Conservation (phyloP, 2,329 filamentous ascomycete species). For the Alternaria metachromatica region DNA sequence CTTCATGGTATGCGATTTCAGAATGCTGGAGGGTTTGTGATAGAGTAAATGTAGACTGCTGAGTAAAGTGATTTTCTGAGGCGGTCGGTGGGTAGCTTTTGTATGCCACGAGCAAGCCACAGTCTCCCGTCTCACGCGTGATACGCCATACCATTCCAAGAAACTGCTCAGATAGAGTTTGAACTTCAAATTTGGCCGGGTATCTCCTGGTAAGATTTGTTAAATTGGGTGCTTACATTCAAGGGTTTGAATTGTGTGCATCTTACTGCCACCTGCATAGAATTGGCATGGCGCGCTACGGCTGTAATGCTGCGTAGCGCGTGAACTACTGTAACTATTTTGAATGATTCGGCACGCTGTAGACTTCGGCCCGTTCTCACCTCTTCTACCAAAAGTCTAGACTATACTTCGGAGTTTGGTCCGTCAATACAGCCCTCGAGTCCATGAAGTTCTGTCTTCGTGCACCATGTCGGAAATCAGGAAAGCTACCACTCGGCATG, state of each 20-base stretch:
- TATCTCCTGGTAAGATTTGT: not conserved
- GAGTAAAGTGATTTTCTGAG: not conserved
- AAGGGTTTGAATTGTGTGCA: not conserved
- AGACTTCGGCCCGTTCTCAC: not conserved
- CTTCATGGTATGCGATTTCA: not conserved
- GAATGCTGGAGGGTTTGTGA: fast-evolving
- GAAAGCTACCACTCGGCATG: not conserved
- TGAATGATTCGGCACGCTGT: not conserved
- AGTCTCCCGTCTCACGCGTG: not conserved
- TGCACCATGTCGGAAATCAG: not conserved
- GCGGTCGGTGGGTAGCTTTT: not conserved
- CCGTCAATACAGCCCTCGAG: not conserved
- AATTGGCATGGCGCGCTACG: not conserved
- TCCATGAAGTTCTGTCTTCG: not conserved
- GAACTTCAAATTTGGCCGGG: not conserved
- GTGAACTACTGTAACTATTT: not conserved
- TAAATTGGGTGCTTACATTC: not conserved
- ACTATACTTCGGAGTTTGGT: not conserved
- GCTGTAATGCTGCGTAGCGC: not conserved
- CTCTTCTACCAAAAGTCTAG: not conserved
- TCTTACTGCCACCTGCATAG: not conserved
- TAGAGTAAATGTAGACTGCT: not conserved
- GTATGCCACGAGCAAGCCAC: not conserved
- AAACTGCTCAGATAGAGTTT: not conserved
- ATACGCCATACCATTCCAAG: not conserved